Evolutionary conservation across 345 rosid genomes (phyloP), one percentile per base, ranked within the genome.

Genomic region (Punica granatum): DNA sequence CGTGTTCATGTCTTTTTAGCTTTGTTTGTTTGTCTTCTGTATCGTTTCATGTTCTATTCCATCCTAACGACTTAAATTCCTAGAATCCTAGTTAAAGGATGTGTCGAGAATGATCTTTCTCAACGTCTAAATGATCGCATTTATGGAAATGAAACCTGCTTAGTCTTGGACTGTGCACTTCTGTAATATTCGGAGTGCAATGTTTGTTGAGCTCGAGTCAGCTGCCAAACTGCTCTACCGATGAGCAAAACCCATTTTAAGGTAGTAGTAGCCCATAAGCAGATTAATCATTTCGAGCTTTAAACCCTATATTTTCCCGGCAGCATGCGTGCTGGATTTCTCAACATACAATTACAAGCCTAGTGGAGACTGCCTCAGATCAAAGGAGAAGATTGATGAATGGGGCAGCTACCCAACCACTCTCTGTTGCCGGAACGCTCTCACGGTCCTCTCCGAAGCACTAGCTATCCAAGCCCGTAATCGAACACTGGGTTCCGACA

Each of bases 351-450:
- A 79, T 5, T 87, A 78, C 69, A 72, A 78, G 48, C 92, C 89
- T 32, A 71, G 67, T 2, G 90, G 86, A 0, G 75, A 77, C 23
- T 85, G 90, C 77, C 6, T 77, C 25, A 67, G 69, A 3, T 13
- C 23, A 14, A 65, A 74, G 16, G 69, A 65, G 68, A 74, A 74
- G 58, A 49, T 75, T 34, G 64, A 7, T 28, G 66, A 53, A 34
- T 83, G 81, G 86, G 75, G 60, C 32, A 63, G 63, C 68, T 46
- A 77, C 32, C 32, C 72, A 46, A 80, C 89, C 16, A 77, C 75
- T 6, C 67, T 78, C 30, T 85, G 89, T 67, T 87, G 92, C 46
- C 41, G 68, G 67, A 67, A 83, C 41, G 88, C 84, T 32, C 83
- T 85, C 46, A 63, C 70, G 26, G 68, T 54, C 70, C 67, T 87